These are phyloP conservation scores for Coemansia sp. DNA, from an alignment of 192 early-diverging fungal genomes.

Conservation along the genomic window DNA sequence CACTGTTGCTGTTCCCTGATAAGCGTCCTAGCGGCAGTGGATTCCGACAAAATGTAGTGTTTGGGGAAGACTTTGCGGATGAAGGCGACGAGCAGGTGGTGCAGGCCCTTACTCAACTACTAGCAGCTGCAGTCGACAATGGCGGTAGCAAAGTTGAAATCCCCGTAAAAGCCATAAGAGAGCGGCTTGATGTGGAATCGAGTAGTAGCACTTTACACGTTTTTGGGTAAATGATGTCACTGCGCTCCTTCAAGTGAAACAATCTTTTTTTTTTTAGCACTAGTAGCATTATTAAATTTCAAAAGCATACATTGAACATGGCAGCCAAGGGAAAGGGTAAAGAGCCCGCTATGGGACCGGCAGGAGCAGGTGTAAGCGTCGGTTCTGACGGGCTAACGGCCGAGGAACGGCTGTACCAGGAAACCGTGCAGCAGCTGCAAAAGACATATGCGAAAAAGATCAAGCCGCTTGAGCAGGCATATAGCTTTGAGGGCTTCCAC, in stretches of 20 bases:
- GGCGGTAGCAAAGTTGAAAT: not conserved
- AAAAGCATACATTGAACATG: not conserved
- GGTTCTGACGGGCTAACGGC: slow-evolving; percentile 37
- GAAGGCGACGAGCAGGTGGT: slow-evolving; percentile 18
- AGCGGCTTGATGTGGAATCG: slow-evolving; percentile 26
- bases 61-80: slow-evolving; percentile 42
- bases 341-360: slow-evolving; percentile 19
- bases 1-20: slow-evolving; percentile 27
- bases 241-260: too few relatives aligned
- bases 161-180: slow-evolving; percentile 17
- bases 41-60: slow-evolving; percentile 24
- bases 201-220: not conserved
- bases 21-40: slow-evolving; percentile 42
- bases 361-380: slow-evolving; percentile 19
- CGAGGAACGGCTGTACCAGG: slow-evolving; percentile 56
- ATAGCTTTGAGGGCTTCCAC: slow-evolving; percentile 79
- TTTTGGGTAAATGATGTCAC: not conserved
- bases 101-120: slow-evolving; percentile 7
- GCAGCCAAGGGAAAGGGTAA: slow-evolving; percentile 19
- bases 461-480: slow-evolving; percentile 66
- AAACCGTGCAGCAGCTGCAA: slow-evolving; percentile 64
- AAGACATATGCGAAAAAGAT: slow-evolving; percentile 70
- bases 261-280: too few relatives aligned
- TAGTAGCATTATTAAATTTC: not conserved
- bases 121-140: slow-evolving; percentile 12